Evolutionary conservation across 257 asterid genomes (phyloP).

Genomic region (Primulina eburnea): DNA sequence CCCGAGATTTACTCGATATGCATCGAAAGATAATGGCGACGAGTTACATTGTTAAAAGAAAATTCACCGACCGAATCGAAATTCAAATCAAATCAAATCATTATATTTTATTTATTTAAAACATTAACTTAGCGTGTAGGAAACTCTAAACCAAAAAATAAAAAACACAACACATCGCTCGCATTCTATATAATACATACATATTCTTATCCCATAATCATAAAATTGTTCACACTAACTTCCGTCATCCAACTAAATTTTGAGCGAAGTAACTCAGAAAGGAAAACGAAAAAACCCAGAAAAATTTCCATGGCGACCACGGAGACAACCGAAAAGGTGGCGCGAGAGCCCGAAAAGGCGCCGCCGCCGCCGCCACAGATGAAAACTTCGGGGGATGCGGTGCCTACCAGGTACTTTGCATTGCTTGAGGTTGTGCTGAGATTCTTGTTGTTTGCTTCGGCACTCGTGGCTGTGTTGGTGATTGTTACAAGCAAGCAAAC

Average conservation of each 20-base stretch:
- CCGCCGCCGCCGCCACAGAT: conserved; percentile 20
- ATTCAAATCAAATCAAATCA: no score
- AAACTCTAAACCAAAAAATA: conserved; percentile 10
- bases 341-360: no score
- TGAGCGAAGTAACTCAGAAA: neutral
- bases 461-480: conserved; percentile 53
- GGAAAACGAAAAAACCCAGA: neutral
- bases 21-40: no score
- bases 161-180: neutral
- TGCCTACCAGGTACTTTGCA: conserved; percentile 20
- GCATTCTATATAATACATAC: conserved; percentile 1
- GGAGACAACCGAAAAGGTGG: conserved; percentile 22
- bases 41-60: no score
- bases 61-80: no score
- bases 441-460: conserved; percentile 51
- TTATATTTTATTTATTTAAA: no score
- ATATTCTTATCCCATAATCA: conserved; percentile 9
- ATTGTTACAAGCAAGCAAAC: conserved; percentile 65
- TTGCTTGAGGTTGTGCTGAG: conserved; percentile 57
- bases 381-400: conserved; percentile 7
- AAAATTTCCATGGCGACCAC: conserved; percentile 28
- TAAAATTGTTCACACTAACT: neutral
- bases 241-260: neutral
- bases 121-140: conserved; percentile 31
- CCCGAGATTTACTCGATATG: no score